phyloP scores from a whole-genome alignment of 148 eudicot species.

The Silene conica region DNA sequence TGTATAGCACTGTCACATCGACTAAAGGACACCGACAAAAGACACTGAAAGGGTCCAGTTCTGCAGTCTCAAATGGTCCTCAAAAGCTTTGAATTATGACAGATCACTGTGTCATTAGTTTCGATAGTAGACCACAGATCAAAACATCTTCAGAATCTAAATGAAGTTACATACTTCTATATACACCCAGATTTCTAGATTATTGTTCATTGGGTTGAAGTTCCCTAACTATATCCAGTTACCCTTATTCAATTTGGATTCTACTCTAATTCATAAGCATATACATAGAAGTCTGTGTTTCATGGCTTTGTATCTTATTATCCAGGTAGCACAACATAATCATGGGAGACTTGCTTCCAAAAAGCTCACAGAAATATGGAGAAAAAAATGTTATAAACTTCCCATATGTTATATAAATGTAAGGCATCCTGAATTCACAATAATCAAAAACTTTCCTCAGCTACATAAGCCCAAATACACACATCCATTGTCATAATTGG shows the following conservation, averaged over 20 bases:
- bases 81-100: background rate
- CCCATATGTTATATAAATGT: background rate
- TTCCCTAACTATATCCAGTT: background rate
- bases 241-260: background rate
- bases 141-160: background rate
- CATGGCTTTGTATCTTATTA: background rate
- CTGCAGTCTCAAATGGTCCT: background rate
- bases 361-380: background rate
- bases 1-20: background rate
- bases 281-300: background rate
- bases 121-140: background rate
- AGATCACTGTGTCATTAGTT: background rate
- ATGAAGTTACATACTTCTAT: background rate
- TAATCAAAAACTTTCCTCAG: background rate
- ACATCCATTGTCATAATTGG: background rate
- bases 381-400: background rate
- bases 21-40: background rate
- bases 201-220: background rate
- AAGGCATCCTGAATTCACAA: background rate
- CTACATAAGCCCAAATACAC: background rate
- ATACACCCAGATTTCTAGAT: background rate
- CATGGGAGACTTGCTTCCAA: background rate
- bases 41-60: background rate
- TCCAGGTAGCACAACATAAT: background rate
- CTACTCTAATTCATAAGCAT: background rate